Base-by-base conservation (phyloP, 1,284 basidiomycete species). In the Pseudozyma sp. region DNA sequence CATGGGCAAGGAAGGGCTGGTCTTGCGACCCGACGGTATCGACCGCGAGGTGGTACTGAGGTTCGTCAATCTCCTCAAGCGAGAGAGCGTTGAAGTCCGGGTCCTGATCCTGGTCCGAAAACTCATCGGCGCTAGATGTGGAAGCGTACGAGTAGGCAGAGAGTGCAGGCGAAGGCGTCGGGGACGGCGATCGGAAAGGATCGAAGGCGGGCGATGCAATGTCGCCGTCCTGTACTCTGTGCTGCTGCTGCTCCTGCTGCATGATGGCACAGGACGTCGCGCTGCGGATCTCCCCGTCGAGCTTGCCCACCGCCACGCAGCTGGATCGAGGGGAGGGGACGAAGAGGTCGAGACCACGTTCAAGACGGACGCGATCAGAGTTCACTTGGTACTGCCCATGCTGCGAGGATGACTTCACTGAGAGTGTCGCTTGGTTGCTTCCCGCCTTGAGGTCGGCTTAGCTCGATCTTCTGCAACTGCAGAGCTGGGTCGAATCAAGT, bases 91-190 rank as follows among this genome's bases (percentile, higher is more conserved):
- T 62, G 35, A 78, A 54, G 17, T 78, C 76, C n/a, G 62, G 55
- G 16, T 69, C 68, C 5, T 68, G 57, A 8, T 74, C 71, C 13
- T 68, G 57, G 11, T 74, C 71, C 13, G 71, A 72, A 13, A 63
- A 53, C 52, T 73, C 69, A 31, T 56, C 62, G 11, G 54, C 47
- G 35, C 62, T 70, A 11, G 68, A 65, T 31, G 73, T 39, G 19
- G 74, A 70, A 3, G 74, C 59, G 57, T 59, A 75, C 16, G 73
- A 73, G 39, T 67, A 78, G 13, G 76, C 76, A 4, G 74, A 76
- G 8, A 78, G 54, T 3, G 73, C 68, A 7, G 76, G 76, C 7
- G 76, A 78, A 0, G 76, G 70, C 0, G 74, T 68, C 0, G 75
- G 68, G 10, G 68, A 65, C 2, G 73, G 63, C 17, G 68, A 75